Base-by-base conservation (phyloP, 176 grass and related monocot species). In the Oryza longistaminata region DNA sequence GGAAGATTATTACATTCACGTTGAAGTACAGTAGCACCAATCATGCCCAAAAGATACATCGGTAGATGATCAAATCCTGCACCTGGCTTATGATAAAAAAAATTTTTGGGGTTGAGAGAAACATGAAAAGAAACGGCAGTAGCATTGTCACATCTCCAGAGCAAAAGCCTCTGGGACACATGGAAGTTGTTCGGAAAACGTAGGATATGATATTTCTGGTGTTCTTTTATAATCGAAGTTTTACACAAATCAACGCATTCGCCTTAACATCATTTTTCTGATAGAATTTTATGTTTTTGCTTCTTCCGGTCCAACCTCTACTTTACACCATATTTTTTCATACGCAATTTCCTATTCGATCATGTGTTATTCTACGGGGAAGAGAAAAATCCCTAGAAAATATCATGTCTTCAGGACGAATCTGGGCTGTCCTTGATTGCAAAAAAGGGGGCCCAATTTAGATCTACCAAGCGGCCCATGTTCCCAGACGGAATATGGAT, bases 41-140 rank as follows among this genome's bases (percentile, higher is more conserved):
- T 84, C 44, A 76, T 76, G 39, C 64, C 64, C 62, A 45, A 14
- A 39, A 39, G 43, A 76, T 53, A 67, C 29, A 83, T 21, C 25
- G 9, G 45, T 50, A 19, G 37, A 74, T 12, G 55, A 48, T 64
- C 52, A 17, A 44, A 13, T 62, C 35, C 80, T 72, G 74, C 70
- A 11, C 70, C 17, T 21, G 52, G 0, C 3, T 34, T 19, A 7
- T 24, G 14, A 19, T 16, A 58, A 55, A 58, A n/a, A 21, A 21
- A n/a, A 19, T n/a, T 58, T 0, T 21, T 58, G 53, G 6, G 16
- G 50, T 6, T 49, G 5, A 6, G 19, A 55, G 14, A 55, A 55
- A 55, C 50, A 55, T 19, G 50, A 3, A 55, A 55, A 55, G 3
- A 55, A 55, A 58, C 53, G 53, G 16, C 21, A 21, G 52, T 6